Evolutionary conservation across 331 rosid genomes (phyloP), one percentile per base, ranked within the genome.

Genomic region (Malus hybrid): DNA sequence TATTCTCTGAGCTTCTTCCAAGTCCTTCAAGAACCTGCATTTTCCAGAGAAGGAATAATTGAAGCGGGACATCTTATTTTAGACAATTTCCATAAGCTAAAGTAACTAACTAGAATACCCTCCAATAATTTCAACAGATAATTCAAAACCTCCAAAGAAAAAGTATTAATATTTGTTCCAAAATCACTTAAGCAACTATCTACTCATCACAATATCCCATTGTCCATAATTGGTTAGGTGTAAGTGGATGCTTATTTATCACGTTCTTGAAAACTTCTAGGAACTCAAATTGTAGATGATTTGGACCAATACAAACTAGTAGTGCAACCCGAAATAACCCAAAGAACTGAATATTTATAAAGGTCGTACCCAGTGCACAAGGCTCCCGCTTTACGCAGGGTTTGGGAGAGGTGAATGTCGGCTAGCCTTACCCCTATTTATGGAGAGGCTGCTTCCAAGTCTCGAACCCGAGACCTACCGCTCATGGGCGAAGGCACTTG

Each of bases 1-100:
- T 69, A 81, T 82, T 83, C 87, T 89, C 75, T 90, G 96, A 85
- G 97, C 99, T 87, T 94, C 99, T 90, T 92, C 97, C 86, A 94
- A 85, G 85, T 92, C 99, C 90, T 77, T 92, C 73, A 94, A 76
- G 86, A 94, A 92, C 85, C 99, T 92, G 93, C 68, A 74, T 70
- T 74, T 77, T 62, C 74, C 19, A 63, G 24, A 54, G 61, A 75
- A 80, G 76, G 70, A 59, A 57, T 12, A 16, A 65, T 32, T 69
- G 62, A 42, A 74, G 52, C 69, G 28, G 56, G 74, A 32, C 10
- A 33, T 28, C 57, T 34, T 64, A 14, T n/a, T 20, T 71, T 71
- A 71, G 66, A 39, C 75, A 56, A 20, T 60, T 71, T 56, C 14
- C 14, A 19, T 10, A 19, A 52, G 63, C 62, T 15, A 9, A 22